These are phyloP conservation scores for Bryum argenteum DNA, from an alignment of 225 moss, liverwort and hornwort genomes.

Conservation along the genomic window DNA sequence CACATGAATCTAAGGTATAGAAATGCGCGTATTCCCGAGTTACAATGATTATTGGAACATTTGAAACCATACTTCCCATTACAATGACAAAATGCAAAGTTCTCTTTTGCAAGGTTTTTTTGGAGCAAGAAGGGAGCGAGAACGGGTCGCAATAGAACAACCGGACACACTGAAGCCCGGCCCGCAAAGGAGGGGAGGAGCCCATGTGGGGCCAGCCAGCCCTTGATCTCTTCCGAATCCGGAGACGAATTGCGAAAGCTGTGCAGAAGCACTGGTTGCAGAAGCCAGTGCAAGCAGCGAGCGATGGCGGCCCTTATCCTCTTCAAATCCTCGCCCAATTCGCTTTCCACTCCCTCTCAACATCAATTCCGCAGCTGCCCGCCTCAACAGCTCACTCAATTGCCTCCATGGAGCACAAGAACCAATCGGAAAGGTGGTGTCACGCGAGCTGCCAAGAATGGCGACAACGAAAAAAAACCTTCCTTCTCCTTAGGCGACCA, in stretches of 20 bases:
- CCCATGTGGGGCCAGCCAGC: no score
- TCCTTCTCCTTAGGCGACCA: constrained; percentile 78
- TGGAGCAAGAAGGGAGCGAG: no score
- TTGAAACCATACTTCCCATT: no score
- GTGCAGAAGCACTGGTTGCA: neutral
- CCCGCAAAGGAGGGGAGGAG: no score
- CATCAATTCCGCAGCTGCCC: neutral
- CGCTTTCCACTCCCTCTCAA: neutral
- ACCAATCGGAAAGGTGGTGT: neutral
- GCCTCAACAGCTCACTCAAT: neutral
- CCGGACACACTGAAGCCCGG: no score
- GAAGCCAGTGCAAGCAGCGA: constrained; percentile 13
- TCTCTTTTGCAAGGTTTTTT: no score
- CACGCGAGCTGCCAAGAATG: constrained; percentile 44
- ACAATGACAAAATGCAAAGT: no score
- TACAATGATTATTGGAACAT: no score
- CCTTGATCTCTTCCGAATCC: no score
- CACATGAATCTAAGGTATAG: no score
- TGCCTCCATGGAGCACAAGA: neutral
- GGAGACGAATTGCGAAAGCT: neutral
- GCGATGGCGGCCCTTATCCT: constrained; percentile 62
- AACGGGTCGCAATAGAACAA: no score
- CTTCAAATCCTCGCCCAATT: constrained; percentile 8
- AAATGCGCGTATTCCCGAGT: no score
- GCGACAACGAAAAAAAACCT: constrained; percentile 31